Evolutionary conservation across 495 filamentous ascomycete genomes (phyloP), one percentile per base, ranked within the genome.

Genomic region (Aspergillus diversus): DNA sequence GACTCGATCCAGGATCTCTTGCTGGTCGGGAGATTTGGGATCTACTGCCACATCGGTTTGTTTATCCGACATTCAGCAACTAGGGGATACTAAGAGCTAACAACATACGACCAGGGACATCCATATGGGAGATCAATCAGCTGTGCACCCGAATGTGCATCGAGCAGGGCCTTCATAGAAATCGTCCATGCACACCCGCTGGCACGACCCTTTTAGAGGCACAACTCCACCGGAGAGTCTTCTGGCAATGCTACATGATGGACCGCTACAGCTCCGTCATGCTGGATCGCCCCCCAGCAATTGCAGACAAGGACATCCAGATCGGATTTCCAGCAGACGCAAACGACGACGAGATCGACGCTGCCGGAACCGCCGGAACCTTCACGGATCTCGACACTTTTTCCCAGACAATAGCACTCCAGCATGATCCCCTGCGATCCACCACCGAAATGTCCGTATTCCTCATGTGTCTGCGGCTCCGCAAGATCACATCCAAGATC

Each of bases 161-260:
- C 12, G 69, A 74, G 33, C 69, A 68, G 60, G 64, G 66, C 54
- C 56, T 71, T 6, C 71, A 74, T 16, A 39, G 21, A 2, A 27
- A 34, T 1, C 56, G 37, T 4, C 13, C 37, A 39, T 8, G 8
- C 37, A 3, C 49, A 0, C 58, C 49, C 8, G 16, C 16, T 17
- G 27, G 37, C 17, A 47, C 9, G 21, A 7, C 35, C 5, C 55
- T 71, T 2, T 33, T 74, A 8, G 27, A 69, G 17, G 71, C 68
- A n/a, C 71, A 74, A 42, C 57, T 74, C 1, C 59, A 69, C 54
- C 59, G 71, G 33, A 13, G 71, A 31, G 71, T 74, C 2, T 74
- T 74, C 32, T 74, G 71, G 71, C 62, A 71, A 47, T 71, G 71
- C 48, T 74, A 74, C 43, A 69, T 71, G 65, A 71, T 74, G 15